Evolutionary conservation across 805 yeast species (phyloP).

Genomic region (Yamadazyma tumulicola): DNA sequence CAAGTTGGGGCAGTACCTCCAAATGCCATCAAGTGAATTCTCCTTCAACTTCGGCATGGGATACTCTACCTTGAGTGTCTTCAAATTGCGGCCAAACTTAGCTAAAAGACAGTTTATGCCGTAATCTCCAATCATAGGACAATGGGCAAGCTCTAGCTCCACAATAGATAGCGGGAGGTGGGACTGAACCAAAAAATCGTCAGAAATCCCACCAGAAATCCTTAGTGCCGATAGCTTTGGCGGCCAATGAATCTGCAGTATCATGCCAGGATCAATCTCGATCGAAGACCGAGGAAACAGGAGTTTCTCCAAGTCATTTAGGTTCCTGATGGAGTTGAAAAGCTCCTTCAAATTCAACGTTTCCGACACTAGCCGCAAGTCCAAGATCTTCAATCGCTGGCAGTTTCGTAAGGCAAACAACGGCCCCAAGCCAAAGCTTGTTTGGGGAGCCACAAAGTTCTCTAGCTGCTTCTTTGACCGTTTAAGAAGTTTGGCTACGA

Average conservation of each 20-base stretch:
- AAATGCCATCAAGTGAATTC: slow-evolving; percentile 68
- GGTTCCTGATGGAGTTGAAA: slow-evolving; percentile 66
- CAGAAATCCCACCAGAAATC: slow-evolving; percentile 85
- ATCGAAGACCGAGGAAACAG: slow-evolving; percentile 89
- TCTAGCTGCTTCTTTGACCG: slow-evolving; percentile 66
- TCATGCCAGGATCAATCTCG: slow-evolving; percentile 48
- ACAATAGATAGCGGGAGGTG: slow-evolving; percentile 71
- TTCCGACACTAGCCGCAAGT: slow-evolving; percentile 83
- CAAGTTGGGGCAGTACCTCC: slow-evolving; percentile 75
- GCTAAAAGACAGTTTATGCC: slow-evolving; percentile 61
- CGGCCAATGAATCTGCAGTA: slow-evolving; percentile 69
- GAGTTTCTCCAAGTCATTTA: slow-evolving; percentile 63
- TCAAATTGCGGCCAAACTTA: slow-evolving; percentile 64
- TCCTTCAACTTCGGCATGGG: slow-evolving; percentile 82
- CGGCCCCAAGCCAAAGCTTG: slow-evolving; percentile 91
- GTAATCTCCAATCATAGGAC: slow-evolving; percentile 70
- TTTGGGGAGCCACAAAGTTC: slow-evolving; percentile 84
- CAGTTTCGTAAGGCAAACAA: slow-evolving; percentile 78
- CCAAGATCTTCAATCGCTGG: slow-evolving; percentile 57
- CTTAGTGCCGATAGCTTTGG: slow-evolving; percentile 65
- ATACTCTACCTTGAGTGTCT: slow-evolving; percentile 64
- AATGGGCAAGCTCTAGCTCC: slow-evolving; percentile 76
- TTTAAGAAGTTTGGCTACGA: slow-evolving; percentile 75
- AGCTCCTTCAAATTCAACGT: slow-evolving; percentile 80
- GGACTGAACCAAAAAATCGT: slow-evolving; percentile 68